Evolutionary conservation across 495 filamentous ascomycete species (phyloP), one percentile per base, ranked within the genome.

Genomic region (Antarctomyces pellizariae): DNA sequence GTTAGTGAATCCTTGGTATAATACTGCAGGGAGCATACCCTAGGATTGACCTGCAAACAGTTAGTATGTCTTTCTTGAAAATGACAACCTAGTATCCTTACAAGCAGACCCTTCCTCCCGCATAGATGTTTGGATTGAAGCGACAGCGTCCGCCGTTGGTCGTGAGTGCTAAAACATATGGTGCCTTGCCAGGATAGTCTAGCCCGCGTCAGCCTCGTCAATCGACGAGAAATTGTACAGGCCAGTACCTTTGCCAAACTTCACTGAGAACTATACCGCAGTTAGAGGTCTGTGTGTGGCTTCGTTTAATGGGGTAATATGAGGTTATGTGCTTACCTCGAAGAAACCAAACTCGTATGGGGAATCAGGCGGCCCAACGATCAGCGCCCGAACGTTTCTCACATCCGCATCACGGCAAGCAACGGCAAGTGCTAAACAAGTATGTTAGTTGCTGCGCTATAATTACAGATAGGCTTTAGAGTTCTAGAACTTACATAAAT

Each of bases 341-440:
- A 91, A 97, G 57, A 91, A 93, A 3, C 84, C 86, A 42, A 90
- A 89, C 39, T 93, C 80, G 46, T 97, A 97, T 0, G 86, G 83
- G 0, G 86, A 90, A 29, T 84, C 83, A 25, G 86, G 82, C 5
- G 89, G 84, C 0, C 86, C 86, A 29, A 97, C 64, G 33, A 97
- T 77, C 25, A 95, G 48, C 18, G 84, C 89, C 37, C 66, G 71
- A 22, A 97, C 74, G 34, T 84, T 72, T 17, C 82, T 72, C 25
- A 93, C 71, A 48, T 97, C 79, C 31, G 64, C 64, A 43, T 95
- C 86, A 18, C 71, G 57, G 41, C 73, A 91, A 19, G 70, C 69
- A 30, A 93, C 78, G 10, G 80, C 76, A 35, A 93, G 62, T 14
- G 82, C 79, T 86, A 28, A 18, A 30, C 12, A 24, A 40, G 22